Conservation (phyloP, 192 early-diverging fungal species). For the Mortierella hygrophila region DNA sequence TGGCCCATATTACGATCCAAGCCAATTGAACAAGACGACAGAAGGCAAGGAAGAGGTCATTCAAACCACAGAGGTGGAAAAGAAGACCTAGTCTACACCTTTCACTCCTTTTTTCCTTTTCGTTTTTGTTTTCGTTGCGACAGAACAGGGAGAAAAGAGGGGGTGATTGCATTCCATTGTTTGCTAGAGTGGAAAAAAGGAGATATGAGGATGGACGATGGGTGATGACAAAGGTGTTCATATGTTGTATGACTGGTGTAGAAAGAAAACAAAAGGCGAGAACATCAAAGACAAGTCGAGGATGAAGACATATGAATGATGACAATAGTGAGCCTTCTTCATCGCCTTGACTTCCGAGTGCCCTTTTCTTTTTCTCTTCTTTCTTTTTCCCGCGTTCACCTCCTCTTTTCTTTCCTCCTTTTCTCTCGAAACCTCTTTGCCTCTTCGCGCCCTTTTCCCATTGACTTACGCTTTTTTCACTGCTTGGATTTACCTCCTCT, state of each 20-base stretch:
- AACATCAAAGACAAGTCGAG: no score
- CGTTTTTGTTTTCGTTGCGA: background rate
- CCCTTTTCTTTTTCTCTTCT: background rate
- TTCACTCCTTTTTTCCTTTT: background rate
- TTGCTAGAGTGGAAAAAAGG: constrained; percentile 10
- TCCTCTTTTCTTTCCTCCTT: background rate
- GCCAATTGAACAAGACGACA: background rate
- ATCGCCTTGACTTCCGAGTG: background rate
- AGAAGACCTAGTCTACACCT: background rate
- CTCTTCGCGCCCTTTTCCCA: background rate
- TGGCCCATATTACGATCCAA: constrained; percentile 31
- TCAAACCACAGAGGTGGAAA: constrained; percentile 7
- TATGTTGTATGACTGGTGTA: background rate
- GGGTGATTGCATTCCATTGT: constrained; percentile 36
- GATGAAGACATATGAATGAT: no score
- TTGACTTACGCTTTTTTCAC: background rate
- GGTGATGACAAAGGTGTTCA: background rate
- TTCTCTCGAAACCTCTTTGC: background rate
- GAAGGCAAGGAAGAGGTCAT: background rate
- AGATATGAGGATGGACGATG: background rate
- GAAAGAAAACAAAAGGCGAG: background rate
- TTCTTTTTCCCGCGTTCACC: background rate
- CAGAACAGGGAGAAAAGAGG: background rate
- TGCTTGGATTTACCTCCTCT: background rate
- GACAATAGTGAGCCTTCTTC: background rate